Conservation (phyloP, 75 land plant species). For the Picea sitchensis region DNA sequence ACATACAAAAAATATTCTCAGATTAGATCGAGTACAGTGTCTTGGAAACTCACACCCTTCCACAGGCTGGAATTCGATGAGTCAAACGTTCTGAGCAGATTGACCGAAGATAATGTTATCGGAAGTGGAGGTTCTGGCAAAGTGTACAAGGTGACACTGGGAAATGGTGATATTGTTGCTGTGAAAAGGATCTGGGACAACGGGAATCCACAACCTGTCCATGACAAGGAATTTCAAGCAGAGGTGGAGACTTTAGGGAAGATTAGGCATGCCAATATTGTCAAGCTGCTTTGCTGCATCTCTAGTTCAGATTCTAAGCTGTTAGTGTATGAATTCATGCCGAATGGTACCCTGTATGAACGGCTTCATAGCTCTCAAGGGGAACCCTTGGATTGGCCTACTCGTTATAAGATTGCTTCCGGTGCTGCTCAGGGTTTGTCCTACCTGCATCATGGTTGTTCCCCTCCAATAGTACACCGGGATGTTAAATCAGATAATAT, state of each 20-base stretch:
- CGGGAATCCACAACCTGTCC: slow-evolving; percentile 3
- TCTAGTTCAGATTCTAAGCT: slow-evolving; percentile 42
- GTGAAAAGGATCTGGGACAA: slow-evolving; percentile 41
- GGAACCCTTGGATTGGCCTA: slow-evolving; percentile 45
- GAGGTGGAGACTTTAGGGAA: slow-evolving; percentile 59
- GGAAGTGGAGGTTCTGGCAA: slow-evolving; percentile 77
- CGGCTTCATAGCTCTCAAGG: slow-evolving; percentile 46
- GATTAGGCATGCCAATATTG: slow-evolving; percentile 69
- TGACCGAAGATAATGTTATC: slow-evolving; percentile 58
- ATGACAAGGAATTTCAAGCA: slow-evolving; percentile 45
- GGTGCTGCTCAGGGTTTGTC: slow-evolving; percentile 56
- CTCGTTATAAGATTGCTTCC: slow-evolving; percentile 42
- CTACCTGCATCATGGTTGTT: slow-evolving; percentile 74
- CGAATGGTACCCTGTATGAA: slow-evolving; percentile 52
- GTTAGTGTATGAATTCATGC: slow-evolving; percentile 72
- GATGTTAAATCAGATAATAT: slow-evolving; percentile 77
- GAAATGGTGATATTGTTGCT: slow-evolving; percentile 27
- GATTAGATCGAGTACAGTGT: background rate
- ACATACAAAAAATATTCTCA: background rate
- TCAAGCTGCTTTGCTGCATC: slow-evolving; percentile 75
- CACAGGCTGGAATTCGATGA: slow-evolving; percentile 62
- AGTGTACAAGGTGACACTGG: slow-evolving; percentile 46
- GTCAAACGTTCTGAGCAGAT: slow-evolving; percentile 27
- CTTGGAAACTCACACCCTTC: slow-evolving; percentile 83
- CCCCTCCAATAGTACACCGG: slow-evolving; percentile 56